Base-by-base conservation (phyloP, 768 basidiomycete species). In the Boletus reticuloceps region DNA sequence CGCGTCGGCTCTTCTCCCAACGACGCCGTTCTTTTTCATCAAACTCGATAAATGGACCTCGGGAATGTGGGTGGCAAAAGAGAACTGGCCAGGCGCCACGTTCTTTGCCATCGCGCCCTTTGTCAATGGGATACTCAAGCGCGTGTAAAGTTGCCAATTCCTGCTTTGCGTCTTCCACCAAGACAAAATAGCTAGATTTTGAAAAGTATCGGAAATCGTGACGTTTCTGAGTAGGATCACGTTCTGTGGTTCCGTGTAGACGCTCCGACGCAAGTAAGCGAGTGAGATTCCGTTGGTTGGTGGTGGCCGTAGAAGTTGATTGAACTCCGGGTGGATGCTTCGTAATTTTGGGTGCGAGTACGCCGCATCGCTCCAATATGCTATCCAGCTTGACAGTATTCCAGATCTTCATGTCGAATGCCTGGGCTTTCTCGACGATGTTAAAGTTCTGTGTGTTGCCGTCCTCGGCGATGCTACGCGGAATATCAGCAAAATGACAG, bases 121-220 rank as follows among this genome's bases (percentile, higher is more conserved):
- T 83, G 27, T 74, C 65, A 20, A 81, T 67, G 31, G 80, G 74
- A 71, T 96, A 98, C 69, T 98, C 94, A 54, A 91, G 84, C 17
- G 83, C 81, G 50, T 89, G 84, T 58, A 98, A 82, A 2, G 97
- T 91, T 14, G 93, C 87, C 39, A 94, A 77, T 61, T 93, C 87
- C 51, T 87, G 84, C 5, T 80, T 82, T 53, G 93, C 80, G 64
- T 98, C 96, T 69, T 98, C 95, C n/a, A 98, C 82, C 42, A 98
- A 80, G 43, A 98, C 79, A 68, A 93, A 98, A 66, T 81, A 86
- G 49, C 80, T 83, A 40, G 79, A 78, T 40, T 84, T 82, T 17
- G 82, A 72, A 71, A 98, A 98, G 69, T 98, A 99, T 53, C 81
- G 83, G 66, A 84, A 92, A 70, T 95, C 94, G 59, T 89, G 86